phyloP scores from a whole-genome alignment of 1,139 yeast genomes.

The Spathaspora sp. region DNA sequence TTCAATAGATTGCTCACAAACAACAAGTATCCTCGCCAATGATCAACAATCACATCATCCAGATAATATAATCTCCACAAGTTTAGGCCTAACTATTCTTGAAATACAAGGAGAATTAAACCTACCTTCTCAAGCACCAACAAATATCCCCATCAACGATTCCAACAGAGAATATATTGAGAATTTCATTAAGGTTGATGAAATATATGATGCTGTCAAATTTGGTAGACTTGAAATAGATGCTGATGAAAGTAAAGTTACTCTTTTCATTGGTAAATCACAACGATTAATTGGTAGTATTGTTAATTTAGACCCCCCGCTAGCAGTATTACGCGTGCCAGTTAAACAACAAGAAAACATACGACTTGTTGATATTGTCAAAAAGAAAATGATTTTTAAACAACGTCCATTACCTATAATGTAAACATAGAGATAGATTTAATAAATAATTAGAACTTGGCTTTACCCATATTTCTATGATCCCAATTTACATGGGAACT shows the following conservation, averaged over 20 bases:
- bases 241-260: constrained; percentile 45
- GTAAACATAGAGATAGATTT: constrained; percentile 28
- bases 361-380: constrained; percentile 57
- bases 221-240: constrained; percentile 63
- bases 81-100: constrained; percentile 55
- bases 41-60: constrained; percentile 2
- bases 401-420: constrained; percentile 74
- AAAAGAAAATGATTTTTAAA: constrained; percentile 56
- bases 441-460: constrained; percentile 10
- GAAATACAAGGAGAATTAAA: constrained; percentile 75
- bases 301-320: constrained; percentile 56
- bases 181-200: constrained; percentile 34
- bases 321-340: constrained; percentile 56
- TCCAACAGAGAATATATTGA: constrained; percentile 22
- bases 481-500: constrained; percentile 24
- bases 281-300: constrained; percentile 63
- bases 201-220: constrained; percentile 47
- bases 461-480: constrained; percentile 19
- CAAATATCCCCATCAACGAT: constrained; percentile 20
- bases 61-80: constrained; percentile 42
- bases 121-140: constrained; percentile 45
- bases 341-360: constrained; percentile 19
- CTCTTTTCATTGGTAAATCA: constrained; percentile 61
- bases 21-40: constrained; percentile 18
- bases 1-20: constrained; percentile 29